Conservation (phyloP, 306 rosid genomes). For the Lablab purpureus region DNA sequence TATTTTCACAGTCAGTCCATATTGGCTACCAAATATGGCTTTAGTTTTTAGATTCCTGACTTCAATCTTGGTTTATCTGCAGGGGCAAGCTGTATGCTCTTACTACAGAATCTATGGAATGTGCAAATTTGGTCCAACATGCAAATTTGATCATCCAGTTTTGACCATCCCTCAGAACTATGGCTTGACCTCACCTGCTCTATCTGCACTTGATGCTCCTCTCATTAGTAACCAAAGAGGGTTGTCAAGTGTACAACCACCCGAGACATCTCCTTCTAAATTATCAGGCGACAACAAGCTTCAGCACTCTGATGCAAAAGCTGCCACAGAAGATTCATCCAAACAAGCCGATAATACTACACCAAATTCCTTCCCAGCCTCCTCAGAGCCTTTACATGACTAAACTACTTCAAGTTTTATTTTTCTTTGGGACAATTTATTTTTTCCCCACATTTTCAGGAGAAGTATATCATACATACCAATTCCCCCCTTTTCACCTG, state of each 20-base stretch:
- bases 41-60: constrained; percentile 29
- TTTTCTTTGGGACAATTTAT: constrained; percentile 46
- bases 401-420: constrained; percentile 57
- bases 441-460: constrained; percentile 45
- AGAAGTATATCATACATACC: constrained; percentile 67
- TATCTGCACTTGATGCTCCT: constrained; percentile 60
- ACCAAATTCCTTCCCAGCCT: constrained; percentile 53
- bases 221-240: constrained; percentile 57
- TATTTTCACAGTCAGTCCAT: not conserved
- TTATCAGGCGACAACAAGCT: constrained; percentile 61
- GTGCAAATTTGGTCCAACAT: constrained; percentile 94
- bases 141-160: constrained; percentile 86
- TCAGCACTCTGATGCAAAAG: constrained; percentile 58
- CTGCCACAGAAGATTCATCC: constrained; percentile 52
- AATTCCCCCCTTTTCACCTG: constrained; percentile 80
- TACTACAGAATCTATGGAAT: constrained; percentile 75
- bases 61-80: constrained; percentile 50
- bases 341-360: constrained; percentile 60
- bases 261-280: constrained; percentile 64
- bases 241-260: constrained; percentile 49
- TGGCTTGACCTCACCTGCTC: constrained; percentile 53
- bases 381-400: constrained; percentile 66
- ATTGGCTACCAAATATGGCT: not conserved
- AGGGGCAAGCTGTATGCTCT: constrained; percentile 89
- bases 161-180: constrained; percentile 67